phyloP scores from a whole-genome alignment of 2,329 filamentous ascomycete species.

The Penicillium thymicola region DNA sequence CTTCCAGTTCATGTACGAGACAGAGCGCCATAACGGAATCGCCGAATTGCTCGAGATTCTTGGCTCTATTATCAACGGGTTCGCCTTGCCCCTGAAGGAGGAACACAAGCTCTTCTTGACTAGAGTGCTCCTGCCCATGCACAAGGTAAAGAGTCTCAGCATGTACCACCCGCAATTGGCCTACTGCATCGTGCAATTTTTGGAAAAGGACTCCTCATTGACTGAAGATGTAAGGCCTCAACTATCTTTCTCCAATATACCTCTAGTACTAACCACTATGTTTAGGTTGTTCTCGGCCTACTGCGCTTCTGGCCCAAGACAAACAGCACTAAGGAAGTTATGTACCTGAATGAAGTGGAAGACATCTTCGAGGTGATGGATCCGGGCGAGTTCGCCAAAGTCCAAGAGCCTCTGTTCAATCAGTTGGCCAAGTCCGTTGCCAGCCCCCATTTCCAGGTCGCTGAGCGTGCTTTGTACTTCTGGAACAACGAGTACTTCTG shows the following conservation, averaged over 20 bases:
- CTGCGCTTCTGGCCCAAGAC: conserved; percentile 98
- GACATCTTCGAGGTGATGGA: conserved; percentile 99
- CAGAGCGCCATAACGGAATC: conserved; percentile 96
- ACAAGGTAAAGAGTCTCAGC: conserved; percentile 98
- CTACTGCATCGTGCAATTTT: conserved; percentile 97
- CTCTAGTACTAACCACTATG: not conserved
- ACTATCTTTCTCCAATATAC: conserved; percentile 2
- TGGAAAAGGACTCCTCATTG: conserved; percentile 94
- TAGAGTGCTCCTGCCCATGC: conserved; percentile 83
- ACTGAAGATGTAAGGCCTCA: conserved; percentile 76
- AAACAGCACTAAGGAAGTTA: conserved; percentile 99
- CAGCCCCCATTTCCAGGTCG: conserved; percentile 98
- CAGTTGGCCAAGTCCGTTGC: conserved; percentile 97
- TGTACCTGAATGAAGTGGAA: conserved; percentile 98
- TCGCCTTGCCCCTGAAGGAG: conserved; percentile 92
- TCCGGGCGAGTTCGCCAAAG: conserved; percentile 95
- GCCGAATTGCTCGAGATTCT: conserved; percentile 94
- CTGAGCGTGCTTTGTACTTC: conserved; percentile 95
- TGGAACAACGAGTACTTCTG: conserved; percentile 99
- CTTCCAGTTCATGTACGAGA: conserved; percentile 99
- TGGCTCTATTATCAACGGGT: conserved; percentile 98
- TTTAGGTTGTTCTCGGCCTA: conserved; percentile 83
- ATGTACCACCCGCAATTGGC: conserved; percentile 99
- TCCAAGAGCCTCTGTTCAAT: conserved; percentile 95
- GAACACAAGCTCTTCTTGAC: conserved; percentile 98